These are phyloP conservation scores for Globisporangium camurandrum DNA, from an alignment of 352 stramenopile genomes.

Conservation along the genomic window DNA sequence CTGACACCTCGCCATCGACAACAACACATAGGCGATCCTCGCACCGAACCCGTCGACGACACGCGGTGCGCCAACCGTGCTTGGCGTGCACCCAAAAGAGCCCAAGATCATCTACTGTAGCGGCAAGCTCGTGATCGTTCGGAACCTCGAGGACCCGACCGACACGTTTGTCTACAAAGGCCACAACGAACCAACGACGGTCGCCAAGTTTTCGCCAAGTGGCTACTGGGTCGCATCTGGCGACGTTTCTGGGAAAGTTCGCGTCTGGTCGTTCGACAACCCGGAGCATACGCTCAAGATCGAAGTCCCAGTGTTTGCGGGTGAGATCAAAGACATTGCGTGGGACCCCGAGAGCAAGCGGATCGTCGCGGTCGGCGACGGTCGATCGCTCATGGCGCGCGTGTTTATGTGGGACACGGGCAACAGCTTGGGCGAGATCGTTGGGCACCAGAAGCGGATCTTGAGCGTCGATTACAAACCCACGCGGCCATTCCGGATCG, in stretches of 20 bases:
- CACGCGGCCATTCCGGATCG: constrained; percentile 91
- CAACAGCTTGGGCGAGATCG: constrained; percentile 92
- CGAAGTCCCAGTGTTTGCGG: constrained; percentile 85
- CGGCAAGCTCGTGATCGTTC: constrained; percentile 88
- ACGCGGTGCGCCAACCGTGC: constrained; percentile 55
- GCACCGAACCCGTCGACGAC: constrained; percentile 66
- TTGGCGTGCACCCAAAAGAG: constrained; percentile 79
- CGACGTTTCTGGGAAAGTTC: constrained; percentile 87
- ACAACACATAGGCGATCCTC: constrained; percentile 30
- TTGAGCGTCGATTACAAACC: constrained; percentile 91
- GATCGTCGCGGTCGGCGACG: constrained; percentile 87
- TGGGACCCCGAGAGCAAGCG: constrained; percentile 96
- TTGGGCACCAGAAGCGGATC: constrained; percentile 91
- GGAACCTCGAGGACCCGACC: constrained; percentile 75
- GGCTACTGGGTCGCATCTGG: constrained; percentile 93
- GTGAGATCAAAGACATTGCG: constrained; percentile 90
- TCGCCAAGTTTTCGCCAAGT: constrained; percentile 92
- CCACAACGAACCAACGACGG: constrained; percentile 89
- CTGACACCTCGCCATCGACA: not conserved
- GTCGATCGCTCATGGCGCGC: constrained; percentile 63
- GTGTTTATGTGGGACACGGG: constrained; percentile 97
- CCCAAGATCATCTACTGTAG: constrained; percentile 89
- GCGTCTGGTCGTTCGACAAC: constrained; percentile 96
- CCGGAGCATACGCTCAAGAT: constrained; percentile 95
- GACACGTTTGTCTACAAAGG: constrained; percentile 94